Evolutionary conservation across 139 green algal genomes (phyloP), one percentile per base, ranked within the genome.

Genomic region (Deuterostichococcus epilithicus): DNA sequence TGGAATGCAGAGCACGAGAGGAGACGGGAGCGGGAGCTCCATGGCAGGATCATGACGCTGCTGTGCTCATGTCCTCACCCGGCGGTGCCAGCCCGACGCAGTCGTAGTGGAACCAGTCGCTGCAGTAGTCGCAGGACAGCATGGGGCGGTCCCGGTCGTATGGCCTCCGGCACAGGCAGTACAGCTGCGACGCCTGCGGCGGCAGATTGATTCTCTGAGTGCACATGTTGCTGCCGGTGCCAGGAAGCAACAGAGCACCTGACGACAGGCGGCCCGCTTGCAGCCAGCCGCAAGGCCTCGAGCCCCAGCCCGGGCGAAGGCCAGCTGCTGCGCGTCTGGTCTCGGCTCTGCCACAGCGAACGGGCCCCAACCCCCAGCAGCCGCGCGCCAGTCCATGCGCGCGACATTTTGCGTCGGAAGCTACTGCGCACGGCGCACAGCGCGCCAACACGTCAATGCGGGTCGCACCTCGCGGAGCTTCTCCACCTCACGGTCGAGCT

Each of bases 51-150:
- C n/a, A n/a, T n/a, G n/a, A n/a, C n/a, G n/a, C n/a, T n/a, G n/a
- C n/a, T n/a, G n/a, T n/a, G n/a, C n/a, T n/a, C n/a, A n/a, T n/a
- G n/a, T n/a, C n/a, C 52, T 75, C 70, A 2, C 68, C 68, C 22
- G 82, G 83, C 2, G 63, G 65, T 10, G 63, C 30, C 38, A 91
- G 86, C 18, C 90, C 90, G 36, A 92, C 82, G 76, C 90, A 95
- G 2, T 84, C 81, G 68, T 85, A 88, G 80, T 95, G 90, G 73
- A 87, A 94, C 89, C 84, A 90, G 23, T 90, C 90, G 33, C 78
- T 39, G 83, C 90, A 95, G 75, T 86, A 70, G 76, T 91, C 86
- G 80, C 90, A 95, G 5, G 73, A 68, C 70, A 94, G 68, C 90
- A 94, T 93, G 13, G 88, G 80, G 37, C 72, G 30, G 33, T 74